A percentile compares a stretch with the other conserved stretches of the same genome.
Conservation (phyloP, 106 monocot species). For the Acorus calamus region DNA sequence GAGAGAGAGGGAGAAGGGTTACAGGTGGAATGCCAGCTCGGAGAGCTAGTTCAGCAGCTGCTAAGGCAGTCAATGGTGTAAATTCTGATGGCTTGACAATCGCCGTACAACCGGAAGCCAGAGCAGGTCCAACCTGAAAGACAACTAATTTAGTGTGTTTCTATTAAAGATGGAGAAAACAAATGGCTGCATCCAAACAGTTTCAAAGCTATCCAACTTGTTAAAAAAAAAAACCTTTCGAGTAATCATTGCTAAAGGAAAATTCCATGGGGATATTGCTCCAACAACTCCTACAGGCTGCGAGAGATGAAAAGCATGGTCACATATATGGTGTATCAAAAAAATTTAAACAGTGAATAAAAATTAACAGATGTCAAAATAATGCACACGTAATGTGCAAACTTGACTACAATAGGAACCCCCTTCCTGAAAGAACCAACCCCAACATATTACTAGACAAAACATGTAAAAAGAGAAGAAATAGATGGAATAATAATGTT, state of each 20-base stretch:
- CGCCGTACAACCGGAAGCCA: conserved; percentile 85
- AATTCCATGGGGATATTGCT: conserved; percentile 93
- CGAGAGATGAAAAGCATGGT: conserved; percentile 7
- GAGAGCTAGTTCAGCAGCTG: conserved; percentile 83
- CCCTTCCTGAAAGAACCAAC: too few relatives aligned
- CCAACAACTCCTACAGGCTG: conserved; percentile 98
- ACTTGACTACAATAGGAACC: too few relatives aligned
- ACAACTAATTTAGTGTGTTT: neutral
- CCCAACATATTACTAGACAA: too few relatives aligned
- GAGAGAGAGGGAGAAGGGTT: conserved; percentile 13
- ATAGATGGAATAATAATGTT: too few relatives aligned
- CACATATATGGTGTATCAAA: neutral
- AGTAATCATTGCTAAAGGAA: conserved; percentile 93
- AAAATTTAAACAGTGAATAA: neutral
- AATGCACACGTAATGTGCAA: too few relatives aligned
- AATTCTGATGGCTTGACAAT: conserved; percentile 84
- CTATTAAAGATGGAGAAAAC: neutral
- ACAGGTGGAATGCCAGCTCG: conserved; percentile 93
- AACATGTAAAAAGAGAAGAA: too few relatives aligned
- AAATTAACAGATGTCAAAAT: neutral
- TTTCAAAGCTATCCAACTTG: conserved; percentile 3
- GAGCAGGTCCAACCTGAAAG: conserved; percentile 76
- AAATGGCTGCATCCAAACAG: neutral
- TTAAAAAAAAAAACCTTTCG: conserved; percentile 46
- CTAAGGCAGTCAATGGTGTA: conserved; percentile 87